Percentiles rank a stretch among this genome's conserved stretches.
Evolutionary conservation across 2,329 filamentous ascomycete species (phyloP).

Genomic region (Fusarium xylarioides): DNA sequence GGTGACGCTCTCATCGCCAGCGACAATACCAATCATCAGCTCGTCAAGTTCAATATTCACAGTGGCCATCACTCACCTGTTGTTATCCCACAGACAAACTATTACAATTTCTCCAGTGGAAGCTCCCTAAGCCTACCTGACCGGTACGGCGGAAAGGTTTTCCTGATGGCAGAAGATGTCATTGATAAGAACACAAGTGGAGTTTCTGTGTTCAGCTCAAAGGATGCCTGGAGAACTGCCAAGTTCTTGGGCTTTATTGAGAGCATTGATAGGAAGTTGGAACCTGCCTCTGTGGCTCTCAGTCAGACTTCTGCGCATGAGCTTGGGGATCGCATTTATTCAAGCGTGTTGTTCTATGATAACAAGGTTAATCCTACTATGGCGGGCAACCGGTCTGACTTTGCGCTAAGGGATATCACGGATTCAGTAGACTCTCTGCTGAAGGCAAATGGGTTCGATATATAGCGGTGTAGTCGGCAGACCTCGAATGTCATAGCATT

Average conservation of each 20-base stretch:
- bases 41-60: neutral
- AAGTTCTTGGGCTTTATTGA: neutral
- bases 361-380: neutral
- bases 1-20: neutral
- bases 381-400: neutral
- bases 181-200: neutral
- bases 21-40: neutral
- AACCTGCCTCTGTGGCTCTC: neutral
- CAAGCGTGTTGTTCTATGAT: neutral
- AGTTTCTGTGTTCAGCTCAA: neutral
- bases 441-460: neutral
- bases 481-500: neutral
- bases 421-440: neutral
- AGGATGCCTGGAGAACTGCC: neutral
- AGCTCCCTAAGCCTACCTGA: neutral
- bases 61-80: neutral
- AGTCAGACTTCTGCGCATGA: neutral
- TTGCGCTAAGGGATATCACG: neutral
- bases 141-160: neutral
- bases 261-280: neutral
- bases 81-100: neutral
- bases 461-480: neutral
- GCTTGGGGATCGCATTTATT: neutral
- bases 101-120: neutral
- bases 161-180: neutral